Conservation (phyloP, 352 stramenopile species). For the Globisporangium nagaii region DNA sequence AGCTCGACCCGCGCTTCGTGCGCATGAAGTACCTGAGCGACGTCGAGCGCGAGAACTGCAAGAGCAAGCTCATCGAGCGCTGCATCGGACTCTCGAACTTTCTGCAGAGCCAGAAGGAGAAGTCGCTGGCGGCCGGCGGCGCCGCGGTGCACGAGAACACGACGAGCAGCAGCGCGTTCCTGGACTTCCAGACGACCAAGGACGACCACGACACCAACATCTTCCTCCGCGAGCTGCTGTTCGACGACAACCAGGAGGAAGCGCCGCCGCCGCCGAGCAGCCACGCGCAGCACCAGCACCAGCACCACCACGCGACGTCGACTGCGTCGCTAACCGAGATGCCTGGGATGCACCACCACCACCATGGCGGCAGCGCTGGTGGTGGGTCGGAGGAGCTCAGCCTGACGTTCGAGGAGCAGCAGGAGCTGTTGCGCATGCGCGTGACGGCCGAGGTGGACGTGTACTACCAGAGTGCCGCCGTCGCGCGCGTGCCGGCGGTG, state of each 20-base stretch:
- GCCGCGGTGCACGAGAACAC: constrained; percentile 14
- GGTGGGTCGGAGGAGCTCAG: not conserved
- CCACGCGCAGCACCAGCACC: constrained; percentile 27
- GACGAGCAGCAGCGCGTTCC: constrained; percentile 20
- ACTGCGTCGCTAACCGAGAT: not conserved
- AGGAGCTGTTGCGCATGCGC: constrained; percentile 22
- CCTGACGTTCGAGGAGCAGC: constrained; percentile 24
- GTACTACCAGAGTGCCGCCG: constrained; percentile 34
- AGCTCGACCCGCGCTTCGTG: constrained; percentile 42
- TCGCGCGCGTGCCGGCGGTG: constrained; percentile 27
- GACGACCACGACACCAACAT: constrained; percentile 46
- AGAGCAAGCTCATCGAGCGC: constrained; percentile 29
- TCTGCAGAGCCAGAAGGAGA: constrained; percentile 30
- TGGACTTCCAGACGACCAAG: constrained; percentile 31
- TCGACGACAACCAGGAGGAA: constrained; percentile 40
- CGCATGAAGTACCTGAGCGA: constrained; percentile 45
- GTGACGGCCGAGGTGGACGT: constrained; percentile 31
- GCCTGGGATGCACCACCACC: not conserved
- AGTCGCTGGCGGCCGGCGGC: constrained; percentile 5
- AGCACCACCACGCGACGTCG: constrained; percentile 14
- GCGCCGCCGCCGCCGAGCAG: constrained; percentile 8
- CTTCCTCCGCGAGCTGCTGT: constrained; percentile 39
- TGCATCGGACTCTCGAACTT: constrained; percentile 36
- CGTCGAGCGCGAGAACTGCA: constrained; percentile 34
- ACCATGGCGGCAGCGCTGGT: not conserved